A percentile compares a stretch with the other conserved stretches of the same genome.
Evolutionary conservation across 2,329 filamentous ascomycete genomes (phyloP).

Genomic region (Fusarium sp.): DNA sequence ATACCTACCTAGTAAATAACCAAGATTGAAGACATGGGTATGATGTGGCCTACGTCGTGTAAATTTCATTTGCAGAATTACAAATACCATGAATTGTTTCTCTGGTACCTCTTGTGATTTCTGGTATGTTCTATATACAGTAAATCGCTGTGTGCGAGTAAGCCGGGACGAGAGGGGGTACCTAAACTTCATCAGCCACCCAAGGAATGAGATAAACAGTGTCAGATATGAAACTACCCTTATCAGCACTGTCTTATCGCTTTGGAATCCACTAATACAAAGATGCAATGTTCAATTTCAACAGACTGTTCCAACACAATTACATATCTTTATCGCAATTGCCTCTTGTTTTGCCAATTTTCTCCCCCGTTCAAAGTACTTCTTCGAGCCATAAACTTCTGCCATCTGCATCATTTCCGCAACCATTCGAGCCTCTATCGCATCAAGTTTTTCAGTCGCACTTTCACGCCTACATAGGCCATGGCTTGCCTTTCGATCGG

Average conservation of each 20-base stretch:
- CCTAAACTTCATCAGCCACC: neutral
- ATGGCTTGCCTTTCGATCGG: slow-evolving; percentile 45
- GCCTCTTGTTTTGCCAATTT: slow-evolving; percentile 1
- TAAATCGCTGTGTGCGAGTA: neutral
- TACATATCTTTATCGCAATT: neutral
- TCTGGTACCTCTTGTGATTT: neutral
- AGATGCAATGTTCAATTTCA: slow-evolving; percentile 22
- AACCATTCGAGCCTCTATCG: neutral
- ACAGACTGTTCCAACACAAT: slow-evolving; percentile 26
- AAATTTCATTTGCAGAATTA: neutral
- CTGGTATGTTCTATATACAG: neutral
- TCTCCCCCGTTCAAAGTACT: neutral
- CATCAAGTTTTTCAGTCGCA: slow-evolving; percentile 3
- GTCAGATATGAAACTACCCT: neutral
- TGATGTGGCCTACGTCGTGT: too few species aligned
- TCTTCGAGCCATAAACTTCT: neutral
- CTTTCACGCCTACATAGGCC: slow-evolving; percentile 30
- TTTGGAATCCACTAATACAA: slow-evolving; percentile 34
- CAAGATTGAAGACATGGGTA: too few species aligned
- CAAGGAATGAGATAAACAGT: slow-evolving; percentile 28
- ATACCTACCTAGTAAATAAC: too few species aligned
- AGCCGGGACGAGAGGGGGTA: neutral
- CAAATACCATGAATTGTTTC: neutral
- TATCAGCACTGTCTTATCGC: slow-evolving; percentile 31
- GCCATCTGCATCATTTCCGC: neutral